These are phyloP conservation scores for Glycyrrhiza uralensis DNA, from an alignment of 306 rosid species.

Conservation along the genomic window DNA sequence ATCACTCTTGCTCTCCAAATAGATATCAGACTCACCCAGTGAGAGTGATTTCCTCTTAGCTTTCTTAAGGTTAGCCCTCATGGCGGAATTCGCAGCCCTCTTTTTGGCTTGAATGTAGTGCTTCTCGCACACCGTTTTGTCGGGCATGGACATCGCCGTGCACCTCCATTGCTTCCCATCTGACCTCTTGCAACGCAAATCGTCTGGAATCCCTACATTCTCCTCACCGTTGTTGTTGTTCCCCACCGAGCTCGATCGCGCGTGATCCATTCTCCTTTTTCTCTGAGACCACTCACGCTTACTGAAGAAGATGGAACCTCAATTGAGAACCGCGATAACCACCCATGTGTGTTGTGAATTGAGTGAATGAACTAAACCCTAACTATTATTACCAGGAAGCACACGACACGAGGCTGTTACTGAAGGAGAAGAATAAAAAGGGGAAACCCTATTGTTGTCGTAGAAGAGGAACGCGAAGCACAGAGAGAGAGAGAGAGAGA, in stretches of 20 bases:
- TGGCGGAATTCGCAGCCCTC: conserved; percentile 96
- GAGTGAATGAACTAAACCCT: conserved; percentile 1
- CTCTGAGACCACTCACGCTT: neutral
- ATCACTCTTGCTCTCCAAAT: conserved; percentile 72
- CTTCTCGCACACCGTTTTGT: conserved; percentile 95
- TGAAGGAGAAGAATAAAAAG: neutral
- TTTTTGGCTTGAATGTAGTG: conserved; percentile 98
- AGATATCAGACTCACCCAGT: conserved; percentile 53
- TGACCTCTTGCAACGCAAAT: conserved; percentile 92
- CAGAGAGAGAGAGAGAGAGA: neutral
- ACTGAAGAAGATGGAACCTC: neutral
- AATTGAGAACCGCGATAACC: neutral
- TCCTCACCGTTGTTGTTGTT: conserved; percentile 75
- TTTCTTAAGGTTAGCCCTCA: conserved; percentile 91
- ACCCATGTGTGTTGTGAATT: neutral
- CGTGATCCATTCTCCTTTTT: conserved; percentile 51
- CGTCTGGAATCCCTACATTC: conserved; percentile 80
- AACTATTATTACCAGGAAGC: neutral
- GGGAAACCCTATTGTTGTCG: neutral
- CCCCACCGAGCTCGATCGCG: too few species aligned
- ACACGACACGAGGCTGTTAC: too few species aligned
- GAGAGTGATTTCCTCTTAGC: conserved; percentile 65
- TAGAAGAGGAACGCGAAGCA: neutral
- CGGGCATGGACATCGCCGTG: conserved; percentile 98
- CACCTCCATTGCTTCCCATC: conserved; percentile 99